Evolutionary conservation across 352 stramenopile species (phyloP).

Genomic region (Phytophthora niederhauseri): DNA sequence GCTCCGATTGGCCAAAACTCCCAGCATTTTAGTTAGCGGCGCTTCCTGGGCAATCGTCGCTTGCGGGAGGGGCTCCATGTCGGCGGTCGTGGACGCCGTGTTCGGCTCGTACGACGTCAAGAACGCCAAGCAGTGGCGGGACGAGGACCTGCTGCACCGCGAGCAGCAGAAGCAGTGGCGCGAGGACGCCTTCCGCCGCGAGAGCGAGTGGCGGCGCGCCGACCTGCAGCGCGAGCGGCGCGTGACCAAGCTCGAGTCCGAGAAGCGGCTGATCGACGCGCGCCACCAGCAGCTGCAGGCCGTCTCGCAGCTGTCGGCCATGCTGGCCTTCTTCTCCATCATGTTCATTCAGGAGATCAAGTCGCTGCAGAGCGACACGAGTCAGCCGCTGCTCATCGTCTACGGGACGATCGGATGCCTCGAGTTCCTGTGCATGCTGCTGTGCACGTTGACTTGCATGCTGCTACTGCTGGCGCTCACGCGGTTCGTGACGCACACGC

Average conservation of each 20-base stretch:
- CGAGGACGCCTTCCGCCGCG: conserved; percentile 70
- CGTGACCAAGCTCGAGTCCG: conserved; percentile 76
- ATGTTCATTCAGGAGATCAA: conserved; percentile 80
- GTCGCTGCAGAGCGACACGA: conserved; percentile 45
- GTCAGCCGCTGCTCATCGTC: conserved; percentile 53
- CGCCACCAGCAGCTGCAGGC: conserved; percentile 68
- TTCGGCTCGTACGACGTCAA: conserved; percentile 89
- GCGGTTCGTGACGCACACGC: conserved; percentile 78
- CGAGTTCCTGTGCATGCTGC: conserved; percentile 79
- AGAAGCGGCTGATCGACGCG: conserved; percentile 80
- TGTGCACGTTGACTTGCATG: conserved; percentile 74
- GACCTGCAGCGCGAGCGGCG: conserved; percentile 76
- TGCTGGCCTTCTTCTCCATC: conserved; percentile 76
- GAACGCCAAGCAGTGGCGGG: conserved; percentile 84
- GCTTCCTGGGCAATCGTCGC: not conserved
- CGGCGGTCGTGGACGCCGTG: conserved; percentile 73
- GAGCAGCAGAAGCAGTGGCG: conserved; percentile 85
- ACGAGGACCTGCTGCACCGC: conserved; percentile 76
- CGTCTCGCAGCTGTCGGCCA: conserved; percentile 66
- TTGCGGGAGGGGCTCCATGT: conserved; percentile 24
- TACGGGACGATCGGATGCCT: conserved; percentile 65
- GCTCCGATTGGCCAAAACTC: not conserved
- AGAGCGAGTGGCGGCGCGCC: conserved; percentile 69
- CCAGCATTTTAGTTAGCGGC: too few relatives aligned
- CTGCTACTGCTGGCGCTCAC: conserved; percentile 77